Evolutionary conservation across 1,284 basidiomycete genomes (phyloP), one percentile per base, ranked within the genome.

Genomic region (Calocybe gambosa): DNA sequence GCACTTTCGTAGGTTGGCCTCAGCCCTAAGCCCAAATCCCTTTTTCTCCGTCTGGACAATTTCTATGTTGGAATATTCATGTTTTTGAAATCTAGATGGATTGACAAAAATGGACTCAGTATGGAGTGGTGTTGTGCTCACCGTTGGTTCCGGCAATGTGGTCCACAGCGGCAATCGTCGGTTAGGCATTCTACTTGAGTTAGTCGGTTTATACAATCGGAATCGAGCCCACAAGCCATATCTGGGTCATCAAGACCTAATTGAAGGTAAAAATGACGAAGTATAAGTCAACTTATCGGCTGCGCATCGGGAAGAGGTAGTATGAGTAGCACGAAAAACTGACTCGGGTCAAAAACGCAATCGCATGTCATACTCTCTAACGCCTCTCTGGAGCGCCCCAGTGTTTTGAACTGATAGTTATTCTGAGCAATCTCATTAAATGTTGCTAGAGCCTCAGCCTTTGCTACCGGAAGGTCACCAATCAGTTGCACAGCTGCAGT

Each of bases 151-250:
- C 82, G 84, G 64, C 95, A 99, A 58, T 85, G 76, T 8, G 70
- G 63, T 38, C 83, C 74, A 69, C 92, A 94, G 33, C 85, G 78
- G 69, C 95, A 99, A 56, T 96, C 92, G 40, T 80, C 85, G 13
- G 81, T 71, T 18, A 94, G 65, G 69, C 95, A 99, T 66, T 99
- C 95, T 20, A 99, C 92, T 67, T 97, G 94, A 20, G 96, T 96
- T 49, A 98, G 80, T 49, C 93, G 80, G 65, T 99, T 99, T 73
- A 99, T 97, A 66, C 96, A 99, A 65, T 93, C 89, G 18, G 91
- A 91, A 50, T 81, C 74, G 42, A 83, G 79, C n/a, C 92, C 91
- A 66, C 95, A 99, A 5, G 93, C 91, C 47, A 68, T 70, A 47
- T 76, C 71, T 10, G 70, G 70, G 51, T 76, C 71, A 56, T 88